These are phyloP conservation scores for Escovopsis sp. DNA, from an alignment of 2,329 filamentous ascomycete genomes.

Conservation along the genomic window DNA sequence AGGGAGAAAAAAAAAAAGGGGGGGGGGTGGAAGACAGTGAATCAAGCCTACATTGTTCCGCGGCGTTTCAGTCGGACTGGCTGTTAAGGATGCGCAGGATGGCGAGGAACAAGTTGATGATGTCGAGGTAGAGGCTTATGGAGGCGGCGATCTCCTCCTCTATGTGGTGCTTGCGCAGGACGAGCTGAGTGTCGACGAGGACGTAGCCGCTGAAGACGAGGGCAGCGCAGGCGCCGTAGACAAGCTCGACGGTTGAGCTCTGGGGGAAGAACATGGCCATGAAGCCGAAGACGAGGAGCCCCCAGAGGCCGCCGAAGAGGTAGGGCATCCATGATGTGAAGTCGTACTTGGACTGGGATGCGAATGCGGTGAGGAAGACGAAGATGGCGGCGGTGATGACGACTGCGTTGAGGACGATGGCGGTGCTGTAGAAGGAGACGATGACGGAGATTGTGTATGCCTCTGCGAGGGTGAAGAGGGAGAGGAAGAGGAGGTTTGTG, in stretches of 20 bases:
- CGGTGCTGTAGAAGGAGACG: constrained; percentile 74
- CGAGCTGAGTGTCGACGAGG: constrained; percentile 86
- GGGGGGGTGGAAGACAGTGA: background rate
- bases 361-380: constrained; percentile 68
- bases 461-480: constrained; percentile 78
- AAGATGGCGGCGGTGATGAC: constrained; percentile 77
- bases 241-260: constrained; percentile 66
- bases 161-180: constrained; percentile 91
- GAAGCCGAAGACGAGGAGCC: constrained; percentile 81
- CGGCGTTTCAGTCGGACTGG: constrained; percentile 69
- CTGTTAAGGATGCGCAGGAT: constrained; percentile 94
- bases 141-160: constrained; percentile 95
- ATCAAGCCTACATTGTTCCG: background rate
- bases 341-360: constrained; percentile 95
- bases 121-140: constrained; percentile 88
- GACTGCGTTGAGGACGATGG: constrained; percentile 79
- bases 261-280: constrained; percentile 81
- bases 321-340: constrained; percentile 97
- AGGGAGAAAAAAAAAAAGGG: background rate
- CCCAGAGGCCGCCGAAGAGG: constrained; percentile 81
- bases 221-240: constrained; percentile 69
- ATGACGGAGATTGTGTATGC: constrained; percentile 89
- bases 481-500: constrained; percentile 84
- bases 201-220: constrained; percentile 92
- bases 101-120: constrained; percentile 92